These are phyloP conservation scores for Solanum dulcamara DNA, from an alignment of 257 asterid genomes.

Conservation along the genomic window DNA sequence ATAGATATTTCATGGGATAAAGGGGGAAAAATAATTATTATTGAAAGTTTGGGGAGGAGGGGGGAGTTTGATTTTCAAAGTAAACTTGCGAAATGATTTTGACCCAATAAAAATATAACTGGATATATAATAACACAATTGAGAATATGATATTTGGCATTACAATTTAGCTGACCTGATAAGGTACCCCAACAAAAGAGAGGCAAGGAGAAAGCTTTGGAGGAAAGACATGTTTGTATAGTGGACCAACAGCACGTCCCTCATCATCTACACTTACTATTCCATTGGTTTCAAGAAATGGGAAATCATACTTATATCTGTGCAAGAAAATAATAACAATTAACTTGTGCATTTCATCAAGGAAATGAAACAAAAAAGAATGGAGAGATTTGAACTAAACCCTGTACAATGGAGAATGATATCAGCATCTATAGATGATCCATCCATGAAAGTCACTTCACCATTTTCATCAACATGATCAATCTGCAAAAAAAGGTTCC, in stretches of 20 bases:
- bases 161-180: constrained; percentile 11
- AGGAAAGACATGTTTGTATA: constrained; percentile 55
- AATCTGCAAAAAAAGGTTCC: constrained; percentile 8
- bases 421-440: constrained; percentile 35
- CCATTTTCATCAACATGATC: constrained; percentile 37
- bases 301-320: constrained; percentile 38
- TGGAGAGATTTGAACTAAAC: constrained; percentile 13
- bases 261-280: constrained; percentile 34
- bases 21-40: too few relatives aligned
- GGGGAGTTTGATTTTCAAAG: too few relatives aligned
- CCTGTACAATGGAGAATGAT: constrained; percentile 52
- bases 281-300: constrained; percentile 50
- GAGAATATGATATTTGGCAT: not conserved
- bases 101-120: too few relatives aligned
- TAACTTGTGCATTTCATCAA: too few relatives aligned
- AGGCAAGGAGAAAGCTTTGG: constrained; percentile 50
- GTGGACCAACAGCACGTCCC: constrained; percentile 39
- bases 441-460: constrained; percentile 41
- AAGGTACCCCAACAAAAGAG: constrained; percentile 44
- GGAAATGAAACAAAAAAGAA: not conserved
- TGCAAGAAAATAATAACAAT: not conserved
- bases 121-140: not conserved
- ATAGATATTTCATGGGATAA: too few relatives aligned
- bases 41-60: too few relatives aligned
- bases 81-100: too few relatives aligned